These are phyloP conservation scores for Geotrichum europaeum DNA, from an alignment of 1,139 yeast species.

Conservation along the genomic window DNA sequence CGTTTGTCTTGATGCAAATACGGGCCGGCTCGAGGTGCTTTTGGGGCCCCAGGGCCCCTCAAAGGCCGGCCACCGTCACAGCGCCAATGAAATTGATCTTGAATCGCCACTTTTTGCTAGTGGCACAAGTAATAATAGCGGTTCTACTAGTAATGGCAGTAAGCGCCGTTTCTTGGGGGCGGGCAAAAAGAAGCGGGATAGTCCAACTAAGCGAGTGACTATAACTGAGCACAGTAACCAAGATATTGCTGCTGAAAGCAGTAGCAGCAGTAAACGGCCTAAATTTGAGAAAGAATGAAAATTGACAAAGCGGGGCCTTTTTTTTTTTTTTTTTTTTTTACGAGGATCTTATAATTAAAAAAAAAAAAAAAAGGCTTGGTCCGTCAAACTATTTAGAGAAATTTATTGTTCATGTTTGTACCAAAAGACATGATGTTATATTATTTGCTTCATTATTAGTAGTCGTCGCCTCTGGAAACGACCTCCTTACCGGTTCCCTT, in stretches of 20 bases:
- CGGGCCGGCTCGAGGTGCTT: background rate
- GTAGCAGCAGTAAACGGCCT: background rate
- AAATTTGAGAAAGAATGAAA: background rate
- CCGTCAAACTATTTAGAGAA: background rate
- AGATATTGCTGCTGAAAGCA: background rate
- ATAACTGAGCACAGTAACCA: background rate
- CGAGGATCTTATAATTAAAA: background rate
- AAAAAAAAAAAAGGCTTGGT: background rate
- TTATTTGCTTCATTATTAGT: conserved; percentile 35
- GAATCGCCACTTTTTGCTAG: background rate
- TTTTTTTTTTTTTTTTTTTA: background rate
- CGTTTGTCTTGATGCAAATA: background rate
- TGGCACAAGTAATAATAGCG: background rate
- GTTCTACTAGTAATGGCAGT: background rate
- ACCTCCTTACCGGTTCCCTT: conserved; percentile 93
- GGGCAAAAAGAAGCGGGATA: background rate
- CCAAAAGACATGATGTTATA: background rate
- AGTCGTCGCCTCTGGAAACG: conserved; percentile 92
- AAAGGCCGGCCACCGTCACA: background rate
- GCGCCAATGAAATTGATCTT: background rate
- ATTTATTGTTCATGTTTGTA: background rate
- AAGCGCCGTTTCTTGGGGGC: background rate
- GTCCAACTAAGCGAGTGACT: background rate
- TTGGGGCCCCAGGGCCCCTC: background rate
- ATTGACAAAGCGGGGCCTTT: background rate